These are phyloP conservation scores for Lipomyces starkeyi DNA, from an alignment of 805 yeast genomes.

Conservation along the genomic window DNA sequence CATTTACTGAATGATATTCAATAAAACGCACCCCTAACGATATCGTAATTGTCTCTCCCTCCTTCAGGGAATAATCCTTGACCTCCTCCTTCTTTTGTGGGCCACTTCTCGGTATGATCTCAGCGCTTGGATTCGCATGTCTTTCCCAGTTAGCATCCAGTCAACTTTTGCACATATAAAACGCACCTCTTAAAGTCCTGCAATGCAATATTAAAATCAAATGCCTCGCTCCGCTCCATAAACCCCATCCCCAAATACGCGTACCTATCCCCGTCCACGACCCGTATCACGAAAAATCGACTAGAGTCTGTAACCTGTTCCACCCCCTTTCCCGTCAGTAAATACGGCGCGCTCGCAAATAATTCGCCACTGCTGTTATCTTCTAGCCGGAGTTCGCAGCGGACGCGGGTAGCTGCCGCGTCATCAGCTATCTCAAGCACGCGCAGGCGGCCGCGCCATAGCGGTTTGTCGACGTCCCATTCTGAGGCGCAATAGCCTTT, in stretches of 20 bases:
- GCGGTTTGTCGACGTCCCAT: conserved; percentile 48
- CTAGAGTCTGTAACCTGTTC: conserved; percentile 46
- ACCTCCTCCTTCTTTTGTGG: conserved; percentile 9
- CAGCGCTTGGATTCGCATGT: conserved; percentile 14
- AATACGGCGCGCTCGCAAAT: conserved; percentile 50
- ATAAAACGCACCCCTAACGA: conserved; percentile 29
- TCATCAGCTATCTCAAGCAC: conserved; percentile 41
- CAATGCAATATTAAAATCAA: conserved; percentile 49
- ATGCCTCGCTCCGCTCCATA: conserved; percentile 45
- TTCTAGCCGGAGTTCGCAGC: conserved; percentile 44
- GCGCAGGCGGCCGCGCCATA: conserved; percentile 48
- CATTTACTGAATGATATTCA: neutral
- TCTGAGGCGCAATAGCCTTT: conserved; percentile 42
- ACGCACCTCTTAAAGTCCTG: conserved; percentile 45
- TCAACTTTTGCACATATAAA: neutral
- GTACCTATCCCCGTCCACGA: conserved; percentile 45
- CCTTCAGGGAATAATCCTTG: conserved; percentile 41
- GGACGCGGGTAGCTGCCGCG: conserved; percentile 19
- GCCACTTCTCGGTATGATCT: neutral
- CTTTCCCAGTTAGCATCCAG: conserved; percentile 1
- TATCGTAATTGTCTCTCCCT: conserved; percentile 41
- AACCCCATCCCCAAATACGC: conserved; percentile 54
- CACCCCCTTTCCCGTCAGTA: conserved; percentile 45
- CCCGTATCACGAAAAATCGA: conserved; percentile 48
- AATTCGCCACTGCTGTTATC: conserved; percentile 43